These are phyloP conservation scores for Bolboschoenoplectus hybrid DNA, from an alignment of 202 grass and related monocot genomes.

Conservation along the genomic window DNA sequence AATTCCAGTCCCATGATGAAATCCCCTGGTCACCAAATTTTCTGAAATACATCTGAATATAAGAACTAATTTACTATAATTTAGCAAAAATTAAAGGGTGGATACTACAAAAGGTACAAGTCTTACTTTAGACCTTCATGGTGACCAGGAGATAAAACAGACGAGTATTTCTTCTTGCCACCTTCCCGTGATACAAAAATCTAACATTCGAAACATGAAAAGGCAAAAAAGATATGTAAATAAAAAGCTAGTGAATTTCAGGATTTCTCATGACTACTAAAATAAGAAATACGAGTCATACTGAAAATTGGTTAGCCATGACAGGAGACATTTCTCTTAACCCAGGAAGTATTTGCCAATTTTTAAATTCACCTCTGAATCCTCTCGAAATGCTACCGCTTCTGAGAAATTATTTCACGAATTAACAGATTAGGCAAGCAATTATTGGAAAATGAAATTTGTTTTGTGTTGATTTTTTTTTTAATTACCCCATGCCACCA, in stretches of 20 bases:
- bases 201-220: slow-evolving; percentile 42
- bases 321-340: slow-evolving; percentile 80
- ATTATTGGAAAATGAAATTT: slow-evolving; percentile 18
- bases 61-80: slow-evolving; percentile 38
- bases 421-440: slow-evolving; percentile 34
- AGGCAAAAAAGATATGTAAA: slow-evolving; percentile 26
- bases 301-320: slow-evolving; percentile 97
- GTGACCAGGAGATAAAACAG: slow-evolving; percentile 86
- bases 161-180: slow-evolving; percentile 81
- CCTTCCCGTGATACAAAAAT: slow-evolving; percentile 87
- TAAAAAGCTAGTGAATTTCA: background rate
- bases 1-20: slow-evolving; percentile 97
- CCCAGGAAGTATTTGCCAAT: slow-evolving; percentile 95
- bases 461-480: slow-evolving; percentile 31
- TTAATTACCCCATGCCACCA: slow-evolving; percentile 88
- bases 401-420: slow-evolving; percentile 52
- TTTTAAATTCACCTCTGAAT: slow-evolving; percentile 94
- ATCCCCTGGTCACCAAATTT: slow-evolving; percentile 79
- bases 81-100: slow-evolving; percentile 27
- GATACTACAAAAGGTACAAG: background rate
- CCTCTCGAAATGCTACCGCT: slow-evolving; percentile 95
- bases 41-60: slow-evolving; percentile 48
- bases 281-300: slow-evolving; percentile 39
- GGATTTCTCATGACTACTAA: background rate
- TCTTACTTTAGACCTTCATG: slow-evolving; percentile 86